These are phyloP conservation scores for Ceratobasidium sp. DNA, from an alignment of 1,284 basidiomycete species.

Conservation along the genomic window DNA sequence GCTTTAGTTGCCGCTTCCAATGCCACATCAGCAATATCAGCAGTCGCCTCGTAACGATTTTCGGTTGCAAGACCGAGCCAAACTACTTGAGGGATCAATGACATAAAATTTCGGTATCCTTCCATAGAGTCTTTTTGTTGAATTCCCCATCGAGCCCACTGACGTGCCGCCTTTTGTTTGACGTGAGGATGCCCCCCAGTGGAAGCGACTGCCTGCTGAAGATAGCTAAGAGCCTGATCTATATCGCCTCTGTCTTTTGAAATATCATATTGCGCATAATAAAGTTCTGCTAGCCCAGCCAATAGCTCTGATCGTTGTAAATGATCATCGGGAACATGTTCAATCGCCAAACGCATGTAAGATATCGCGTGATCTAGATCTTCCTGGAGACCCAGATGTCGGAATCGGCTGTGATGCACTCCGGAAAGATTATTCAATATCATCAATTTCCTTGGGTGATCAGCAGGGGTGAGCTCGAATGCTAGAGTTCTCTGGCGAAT, in stretches of 20 bases:
- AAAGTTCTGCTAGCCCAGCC: too few relatives aligned
- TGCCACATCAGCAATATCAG: not conserved
- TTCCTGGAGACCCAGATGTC: too few relatives aligned
- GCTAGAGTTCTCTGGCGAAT: not conserved
- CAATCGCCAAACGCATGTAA: too few relatives aligned
- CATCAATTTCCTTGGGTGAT: not conserved
- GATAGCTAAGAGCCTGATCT: not conserved
- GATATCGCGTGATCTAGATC: too few relatives aligned
- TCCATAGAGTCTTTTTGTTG: not conserved
- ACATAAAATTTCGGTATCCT: not conserved
- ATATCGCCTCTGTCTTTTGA: not conserved
- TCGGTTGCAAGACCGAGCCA: not conserved
- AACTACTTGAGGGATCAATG: not conserved
- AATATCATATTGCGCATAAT: too few relatives aligned
- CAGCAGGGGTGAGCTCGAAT: not conserved
- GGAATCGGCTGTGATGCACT: not conserved
- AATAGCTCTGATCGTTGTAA: too few relatives aligned
- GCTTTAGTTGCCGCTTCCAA: not conserved
- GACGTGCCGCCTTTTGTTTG: not conserved
- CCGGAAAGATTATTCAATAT: not conserved
- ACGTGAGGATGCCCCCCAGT: not conserved
- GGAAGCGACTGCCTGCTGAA: not conserved
- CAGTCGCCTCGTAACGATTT: not conserved
- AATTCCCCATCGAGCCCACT: not conserved
- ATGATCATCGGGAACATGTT: too few relatives aligned